Base-by-base conservation (phyloP, 2,329 filamentous ascomycete species). In the Bipolaris victoriae region DNA sequence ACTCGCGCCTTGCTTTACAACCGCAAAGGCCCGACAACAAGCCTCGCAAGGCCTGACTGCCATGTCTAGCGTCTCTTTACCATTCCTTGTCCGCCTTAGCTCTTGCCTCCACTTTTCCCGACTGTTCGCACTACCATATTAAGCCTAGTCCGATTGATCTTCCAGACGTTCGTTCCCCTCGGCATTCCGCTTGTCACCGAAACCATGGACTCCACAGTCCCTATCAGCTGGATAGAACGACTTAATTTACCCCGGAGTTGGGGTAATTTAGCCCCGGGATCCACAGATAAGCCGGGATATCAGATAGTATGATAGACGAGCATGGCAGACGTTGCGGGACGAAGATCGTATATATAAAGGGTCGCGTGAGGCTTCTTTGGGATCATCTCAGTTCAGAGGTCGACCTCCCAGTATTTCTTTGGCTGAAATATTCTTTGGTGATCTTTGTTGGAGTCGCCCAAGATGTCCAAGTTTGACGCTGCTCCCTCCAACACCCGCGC, bases 401-500 rank as follows among this genome's bases (percentile, higher is more conserved):
- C 49, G 24, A 49, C 18, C 31, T 41, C 6, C 36, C 31, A 35
- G 16, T 20, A 35, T 7, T 40, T 7, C 40, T 20, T 22, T 36
- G 11, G 15, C 22, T 18, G 1, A 9, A 22, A 7, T 35, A 10
- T 29, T 16, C 6, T 41, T 43, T 47, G 2, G 20, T 20, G 6
- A 20, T 33, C 9, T 22, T 20, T 37, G 11, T 24, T 37, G 4
- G 13, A 26, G n/a, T 49, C 15, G n/a, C 54, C 16, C 37, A 60
- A 47, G 6, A 74, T 74, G 72, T 68, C 72, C 5, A 39, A 68
- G 24, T 62, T 73, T 47, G 71, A 72, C 43, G 63, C 68, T 60
- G 63, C 70, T 55, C 70, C 67, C 35, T 70, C 71, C n/a, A 74
- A 73, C 33, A 73, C 72, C 15, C 64, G 72, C 50, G 69, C 71